Evolutionary conservation across 768 basidiomycete species (phyloP).

Genomic region (Suillus decipiens): DNA sequence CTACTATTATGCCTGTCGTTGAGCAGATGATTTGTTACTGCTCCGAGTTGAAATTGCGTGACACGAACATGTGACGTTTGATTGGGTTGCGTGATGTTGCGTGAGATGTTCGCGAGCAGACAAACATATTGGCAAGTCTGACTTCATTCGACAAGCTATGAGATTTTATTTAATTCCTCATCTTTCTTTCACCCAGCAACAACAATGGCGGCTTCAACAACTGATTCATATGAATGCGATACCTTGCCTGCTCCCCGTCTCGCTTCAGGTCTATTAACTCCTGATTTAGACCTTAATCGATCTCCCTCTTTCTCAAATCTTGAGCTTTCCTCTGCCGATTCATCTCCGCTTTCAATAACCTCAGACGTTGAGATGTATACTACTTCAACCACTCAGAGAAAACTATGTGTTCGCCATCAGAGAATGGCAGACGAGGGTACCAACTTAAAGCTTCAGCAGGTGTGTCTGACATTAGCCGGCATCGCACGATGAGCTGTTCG

Average conservation of each 20-base stretch:
- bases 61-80: background rate
- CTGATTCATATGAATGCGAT: conserved; percentile 60
- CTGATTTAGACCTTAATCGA: conserved; percentile 22
- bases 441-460: conserved; percentile 89
- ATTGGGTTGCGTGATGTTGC: conserved; percentile 35
- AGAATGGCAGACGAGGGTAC: conserved; percentile 97
- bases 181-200: background rate
- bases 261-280: conserved; percentile 29
- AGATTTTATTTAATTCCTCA: background rate
- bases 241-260: conserved; percentile 67
- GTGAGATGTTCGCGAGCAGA: conserved; percentile 27
- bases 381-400: conserved; percentile 54
- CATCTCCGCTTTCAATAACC: conserved; percentile 11
- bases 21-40: conserved; percentile 10
- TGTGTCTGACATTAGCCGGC: conserved; percentile 31
- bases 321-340: background rate
- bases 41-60: conserved; percentile 18
- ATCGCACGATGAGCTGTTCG: background rate
- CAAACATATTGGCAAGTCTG: conserved; percentile 1
- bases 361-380: conserved; percentile 20
- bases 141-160: conserved; percentile 4
- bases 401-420: conserved; percentile 91
- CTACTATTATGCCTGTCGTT: conserved; percentile 13
- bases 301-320: conserved; percentile 28
- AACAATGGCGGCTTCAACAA: conserved; percentile 23